Evolutionary conservation across 1,284 basidiomycete genomes (phyloP), one percentile per base, ranked within the genome.

Genomic region (Naganishia cerealis): DNA sequence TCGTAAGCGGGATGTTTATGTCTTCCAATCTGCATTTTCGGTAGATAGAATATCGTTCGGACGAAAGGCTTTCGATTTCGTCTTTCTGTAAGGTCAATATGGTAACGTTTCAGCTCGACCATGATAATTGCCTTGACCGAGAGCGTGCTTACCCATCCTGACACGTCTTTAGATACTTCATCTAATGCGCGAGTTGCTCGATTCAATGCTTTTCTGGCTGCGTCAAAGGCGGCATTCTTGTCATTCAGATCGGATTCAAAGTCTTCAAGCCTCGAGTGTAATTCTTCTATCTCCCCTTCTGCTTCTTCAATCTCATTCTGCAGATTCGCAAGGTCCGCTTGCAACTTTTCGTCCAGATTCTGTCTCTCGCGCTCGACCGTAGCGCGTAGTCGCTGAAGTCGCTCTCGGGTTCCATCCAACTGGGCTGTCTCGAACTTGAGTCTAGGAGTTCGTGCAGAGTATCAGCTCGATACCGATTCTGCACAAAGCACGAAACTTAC

Each of bases 21-120:
- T 96, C 94, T 75, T 99, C 96, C 46, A 99, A 83, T 70, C 93
- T 87, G 81, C 95, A 98, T 75, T 90, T 90, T 24, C 94, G 86
- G 78, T 96, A 99, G 66, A 93, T 86, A 0, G 87, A 84, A 21
- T 92, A 91, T 33, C 96, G 85, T 74, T 98, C 94, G 21, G 92
- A 84, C 0, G 88, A 90, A 13, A 91, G 81, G 75, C 91, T 92
- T 80, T 94, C 92, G 70, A 98, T 97, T 75, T 94, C 90, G 77
- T 95, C 93, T 74, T 95, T 96, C 91, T 92, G 69, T 48, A n/a
- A 36, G 21, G 21, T 26, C n/a, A 7, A 24, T 24, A 15, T 1
- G 21, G 46, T 9, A 13, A 24, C 15, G 9, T 33, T 24, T 50
- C 7, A 50, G 46, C 46, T 50, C 40, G 40, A 42, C 2, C 40